Evolutionary conservation across 2,329 filamentous ascomycete genomes (phyloP), one percentile per base, ranked within the genome.

Genomic region (Penicillium sp.): DNA sequence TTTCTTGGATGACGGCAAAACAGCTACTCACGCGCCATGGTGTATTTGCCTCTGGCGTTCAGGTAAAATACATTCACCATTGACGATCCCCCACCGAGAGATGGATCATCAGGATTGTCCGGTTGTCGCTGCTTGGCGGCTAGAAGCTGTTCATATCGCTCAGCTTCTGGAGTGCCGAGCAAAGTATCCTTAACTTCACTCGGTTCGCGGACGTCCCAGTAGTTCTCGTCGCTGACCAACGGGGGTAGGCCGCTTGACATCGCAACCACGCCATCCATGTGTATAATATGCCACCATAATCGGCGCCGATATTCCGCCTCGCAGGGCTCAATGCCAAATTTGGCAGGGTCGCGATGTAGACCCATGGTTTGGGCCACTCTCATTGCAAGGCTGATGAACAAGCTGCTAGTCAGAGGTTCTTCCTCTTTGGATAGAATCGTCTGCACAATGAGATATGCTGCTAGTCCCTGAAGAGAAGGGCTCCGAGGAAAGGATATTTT

Each of bases 251-350:
- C 74, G 40, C 72, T 74, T 3, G 73, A 73, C 62, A 75, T 73
- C 2, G 73, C 69, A n/a, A 76, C 69, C 9, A 74, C 66, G n/a
- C 71, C 63, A 50, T 74, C 71, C 62, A 74, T 72, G 36, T 75
- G 70, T 22, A 74, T 68, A 28, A 75, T 72, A 49, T 74, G 72
- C 71, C 72, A 75, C 73, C 73, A 75, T 40, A 75, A 59, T 13
- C 72, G 64, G 40, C 73, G 66, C 22, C 73, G 64, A 34, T 69
- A 65, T 51, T 75, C 72, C 3, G 72, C 72, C 52, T 74, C 71
- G 27, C 66, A 67, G 3, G 70, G 59, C 9, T 65, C 60, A 39
- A 76, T 69, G 5, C 70, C 70, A 50, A 75, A 76, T 18, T 74
- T 69, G 0, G 70, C 70, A 2, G 73, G 73, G 45, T 77, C 74